Evolutionary conservation across 805 yeast genomes (phyloP), one percentile per base, ranked within the genome.

Genomic region (Grigorovia humatica): DNA sequence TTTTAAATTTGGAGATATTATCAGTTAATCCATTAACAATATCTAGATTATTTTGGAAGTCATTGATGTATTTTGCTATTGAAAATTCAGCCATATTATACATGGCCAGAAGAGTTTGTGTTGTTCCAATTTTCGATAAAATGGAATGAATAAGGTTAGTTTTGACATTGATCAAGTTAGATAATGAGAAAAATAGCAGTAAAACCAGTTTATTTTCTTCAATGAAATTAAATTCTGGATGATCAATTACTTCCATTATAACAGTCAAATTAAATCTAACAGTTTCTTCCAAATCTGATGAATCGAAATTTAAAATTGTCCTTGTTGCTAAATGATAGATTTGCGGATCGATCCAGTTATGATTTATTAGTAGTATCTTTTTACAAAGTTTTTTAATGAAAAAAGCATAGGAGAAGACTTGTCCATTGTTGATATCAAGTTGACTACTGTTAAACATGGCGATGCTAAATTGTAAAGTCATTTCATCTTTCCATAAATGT

Each of bases 231-330:
- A 61, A 50, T 29, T 64, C 63, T 8, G 69, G 66, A 52, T 66
- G 71, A 51, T 67, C 71, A 30, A 66, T 54, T 1, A 66, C 40
- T 52, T 67, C 71, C 70, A 67, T 59, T 12, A 66, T 43, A 27
- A 64, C 52, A 49, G 57, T 55, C 19, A 64, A 52, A 50, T 56
- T 50, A 49, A 65, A 61, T 17, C 48, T 40, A 19, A 51, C 29
- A 5, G 30, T 35, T 7, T 32, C 17, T 3, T 15, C 32, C 4
- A 19, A 6, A 2, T 45, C 27, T 9, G 15, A 32, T 11, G 15
- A 32, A 13, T 32, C 38, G 8, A 32, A 11, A 13, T 32, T 32
- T 32, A 32, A 32, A 13, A 32, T 32, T 32, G 38, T 32, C 11
- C 15, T 32, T 9, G 15, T 32, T 32, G 38, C 38, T 32, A 32